Percentiles rank a stretch among this genome's conserved stretches.
Evolutionary conservation across 1,139 yeast genomes (phyloP).

Genomic region (Komagataea norvegica): DNA sequence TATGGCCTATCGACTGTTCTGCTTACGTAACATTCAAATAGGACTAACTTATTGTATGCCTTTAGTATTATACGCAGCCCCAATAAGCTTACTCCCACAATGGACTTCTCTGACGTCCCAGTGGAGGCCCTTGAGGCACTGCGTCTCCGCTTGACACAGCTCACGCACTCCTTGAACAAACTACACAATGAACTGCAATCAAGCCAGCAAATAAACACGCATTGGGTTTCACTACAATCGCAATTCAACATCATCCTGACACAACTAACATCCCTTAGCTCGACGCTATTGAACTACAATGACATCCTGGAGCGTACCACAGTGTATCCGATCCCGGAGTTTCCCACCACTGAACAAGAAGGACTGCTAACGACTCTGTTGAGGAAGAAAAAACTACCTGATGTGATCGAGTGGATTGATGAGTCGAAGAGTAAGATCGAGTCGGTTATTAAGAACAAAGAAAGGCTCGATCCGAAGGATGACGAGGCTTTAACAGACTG

Average conservation of each 20-base stretch:
- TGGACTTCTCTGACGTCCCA: slow-evolving; percentile 43
- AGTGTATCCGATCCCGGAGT: slow-evolving; percentile 75
- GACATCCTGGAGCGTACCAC: slow-evolving; percentile 61
- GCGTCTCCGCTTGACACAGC: slow-evolving; percentile 51
- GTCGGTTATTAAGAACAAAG: slow-evolving; percentile 30
- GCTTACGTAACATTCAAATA: too few relatives aligned
- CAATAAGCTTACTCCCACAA: too few relatives aligned
- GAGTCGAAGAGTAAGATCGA: slow-evolving; percentile 41
- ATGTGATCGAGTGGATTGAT: slow-evolving; percentile 81
- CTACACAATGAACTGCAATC: slow-evolving; percentile 39
- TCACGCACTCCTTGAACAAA: slow-evolving; percentile 42
- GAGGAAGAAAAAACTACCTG: slow-evolving; percentile 84
- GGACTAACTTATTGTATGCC: too few relatives aligned
- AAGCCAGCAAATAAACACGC: slow-evolving; percentile 29
- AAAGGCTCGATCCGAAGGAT: slow-evolving; percentile 27
- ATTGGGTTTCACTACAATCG: slow-evolving; percentile 57
- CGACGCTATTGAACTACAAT: slow-evolving; percentile 58
- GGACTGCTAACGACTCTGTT: slow-evolving; percentile 76
- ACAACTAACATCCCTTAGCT: slow-evolving; percentile 70
- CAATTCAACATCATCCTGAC: slow-evolving; percentile 81
- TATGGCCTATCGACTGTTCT: too few relatives aligned
- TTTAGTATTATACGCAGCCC: too few relatives aligned
- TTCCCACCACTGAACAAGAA: slow-evolving; percentile 82
- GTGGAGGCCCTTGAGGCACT: slow-evolving; percentile 56
- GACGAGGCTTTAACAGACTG: slow-evolving; percentile 59